Evolutionary conservation across 2,329 filamentous ascomycete genomes (phyloP), one percentile per base, ranked within the genome.

Genomic region (Talaromyces sp.): DNA sequence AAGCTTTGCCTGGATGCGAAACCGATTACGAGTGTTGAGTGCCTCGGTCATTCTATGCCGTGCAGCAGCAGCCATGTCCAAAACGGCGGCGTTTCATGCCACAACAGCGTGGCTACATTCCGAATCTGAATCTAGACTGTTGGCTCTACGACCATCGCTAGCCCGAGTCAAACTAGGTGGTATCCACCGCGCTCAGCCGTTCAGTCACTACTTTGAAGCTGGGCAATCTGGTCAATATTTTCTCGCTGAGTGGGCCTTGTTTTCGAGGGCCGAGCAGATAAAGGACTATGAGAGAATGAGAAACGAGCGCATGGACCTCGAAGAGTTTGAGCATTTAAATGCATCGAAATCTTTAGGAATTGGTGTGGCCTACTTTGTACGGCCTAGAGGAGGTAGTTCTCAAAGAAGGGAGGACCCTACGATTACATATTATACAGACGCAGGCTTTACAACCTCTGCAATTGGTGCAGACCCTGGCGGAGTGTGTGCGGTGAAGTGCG

Each of bases 121-220:
- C 3, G 27, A 53, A 42, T 10, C 19, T 36, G 28, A 15, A 39
- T 25, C 57, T 17, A 10, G 36, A 39, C 32, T 58, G 22, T 11
- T n/a, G 17, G 42, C 17, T n/a, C 44, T 62, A 13, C 61, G 65
- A 33, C 27, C 65, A 65, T 6, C 44, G 22, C 49, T 63, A 19
- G 69, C 71, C 51, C 68, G 75, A n/a, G 62, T 77, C 54, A 77
- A 75, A 58, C 68, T 78, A 1, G 77, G 76, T 28, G 75, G 78
- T 22, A 76, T 80, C 62, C 74, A 79, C 61, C 72, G 77, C 32
- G 77, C 77, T 2, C 77, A 80, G 42, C 64, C 64, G 2, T 75
- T 72, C 61, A 76, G 75, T 55, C 27, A 54, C 51, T 54, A 54
- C 51, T 54, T 54, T 54, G 51, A 54, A 27, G 27, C 51, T 27